A percentile compares a stretch with the other conserved stretches of the same genome.
Evolutionary conservation across 2,329 filamentous ascomycete species (phyloP).

Genomic region (Cordyceps javanica): DNA sequence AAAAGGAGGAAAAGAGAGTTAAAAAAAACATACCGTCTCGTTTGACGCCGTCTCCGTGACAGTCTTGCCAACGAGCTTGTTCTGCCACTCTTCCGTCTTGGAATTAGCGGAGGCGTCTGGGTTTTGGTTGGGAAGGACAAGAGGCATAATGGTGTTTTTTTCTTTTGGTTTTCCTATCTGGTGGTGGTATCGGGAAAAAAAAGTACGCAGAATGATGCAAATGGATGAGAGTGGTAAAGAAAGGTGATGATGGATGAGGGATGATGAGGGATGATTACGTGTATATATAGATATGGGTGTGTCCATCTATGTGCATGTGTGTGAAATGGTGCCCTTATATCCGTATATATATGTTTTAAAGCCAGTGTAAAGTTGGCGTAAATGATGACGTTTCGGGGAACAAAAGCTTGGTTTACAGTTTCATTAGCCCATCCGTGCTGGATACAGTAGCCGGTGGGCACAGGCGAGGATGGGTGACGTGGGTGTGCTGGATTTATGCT

Average conservation of each 20-base stretch:
- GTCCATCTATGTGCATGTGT: too few species aligned
- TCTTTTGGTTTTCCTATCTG: background rate
- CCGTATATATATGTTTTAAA: too few species aligned
- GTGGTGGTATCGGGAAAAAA: background rate
- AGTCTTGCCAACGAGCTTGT: conserved; percentile 60
- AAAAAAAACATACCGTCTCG: conserved; percentile 42
- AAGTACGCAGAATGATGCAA: background rate
- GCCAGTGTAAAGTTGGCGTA: too few species aligned
- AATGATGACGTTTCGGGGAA: too few species aligned
- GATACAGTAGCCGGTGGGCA: conserved; percentile 9
- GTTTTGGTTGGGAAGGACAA: conserved; percentile 55
- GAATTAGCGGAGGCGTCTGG: conserved; percentile 35
- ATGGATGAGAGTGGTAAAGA: background rate
- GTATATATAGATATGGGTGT: too few species aligned
- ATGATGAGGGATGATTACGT: background rate
- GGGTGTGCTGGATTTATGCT: background rate
- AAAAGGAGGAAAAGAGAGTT: background rate
- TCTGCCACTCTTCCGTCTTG: conserved; percentile 52
- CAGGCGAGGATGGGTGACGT: background rate
- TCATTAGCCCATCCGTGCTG: background rate
- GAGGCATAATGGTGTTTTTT: conserved; percentile 49
- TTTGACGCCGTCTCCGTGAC: conserved; percentile 43
- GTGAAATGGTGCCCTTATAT: too few species aligned
- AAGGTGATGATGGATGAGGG: too few species aligned
- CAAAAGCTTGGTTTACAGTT: too few species aligned